phyloP scores from a whole-genome alignment of 2,329 filamentous ascomycete species.

The Ascochyta clinopodiicola region DNA sequence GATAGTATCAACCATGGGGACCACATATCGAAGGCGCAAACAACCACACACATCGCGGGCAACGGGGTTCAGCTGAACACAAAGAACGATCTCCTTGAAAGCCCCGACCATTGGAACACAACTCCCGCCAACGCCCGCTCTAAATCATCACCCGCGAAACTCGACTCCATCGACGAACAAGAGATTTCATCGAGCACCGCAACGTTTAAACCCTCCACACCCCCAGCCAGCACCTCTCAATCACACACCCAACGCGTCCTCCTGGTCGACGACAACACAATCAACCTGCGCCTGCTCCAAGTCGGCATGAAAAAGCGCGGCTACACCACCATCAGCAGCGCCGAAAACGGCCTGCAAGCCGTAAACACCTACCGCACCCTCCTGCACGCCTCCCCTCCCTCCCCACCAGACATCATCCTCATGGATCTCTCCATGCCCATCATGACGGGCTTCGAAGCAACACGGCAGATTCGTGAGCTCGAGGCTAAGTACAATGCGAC shows the following conservation, averaged over 20 bases:
- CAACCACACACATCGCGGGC: not conserved
- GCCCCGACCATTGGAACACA: not conserved
- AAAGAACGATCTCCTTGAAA: not conserved
- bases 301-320: slow-evolving; percentile 34
- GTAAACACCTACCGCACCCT: slow-evolving; percentile 27
- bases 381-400: slow-evolving; percentile 2
- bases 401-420: slow-evolving; percentile 17
- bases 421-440: slow-evolving; percentile 41
- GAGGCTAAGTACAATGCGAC: slow-evolving; percentile 15
- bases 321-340: slow-evolving; percentile 20
- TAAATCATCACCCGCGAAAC: not conserved
- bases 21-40: not conserved
- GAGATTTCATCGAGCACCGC: not conserved
- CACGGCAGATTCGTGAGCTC: slow-evolving; percentile 32
- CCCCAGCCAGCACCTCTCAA: not conserved
- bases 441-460: slow-evolving; percentile 39
- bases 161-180: not conserved
- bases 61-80: not conserved
- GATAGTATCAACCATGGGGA: not conserved
- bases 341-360: slow-evolving; percentile 35
- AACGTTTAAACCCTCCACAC: not conserved
- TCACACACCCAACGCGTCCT: slow-evolving; percentile 24
- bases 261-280: slow-evolving; percentile 45
- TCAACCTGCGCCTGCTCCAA: slow-evolving; percentile 42
- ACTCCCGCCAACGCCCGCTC: not conserved